Percentiles rank a stretch among this genome's conserved stretches.
Conservation (phyloP, 345 rosid species). For the Hypericum androsaemum region DNA sequence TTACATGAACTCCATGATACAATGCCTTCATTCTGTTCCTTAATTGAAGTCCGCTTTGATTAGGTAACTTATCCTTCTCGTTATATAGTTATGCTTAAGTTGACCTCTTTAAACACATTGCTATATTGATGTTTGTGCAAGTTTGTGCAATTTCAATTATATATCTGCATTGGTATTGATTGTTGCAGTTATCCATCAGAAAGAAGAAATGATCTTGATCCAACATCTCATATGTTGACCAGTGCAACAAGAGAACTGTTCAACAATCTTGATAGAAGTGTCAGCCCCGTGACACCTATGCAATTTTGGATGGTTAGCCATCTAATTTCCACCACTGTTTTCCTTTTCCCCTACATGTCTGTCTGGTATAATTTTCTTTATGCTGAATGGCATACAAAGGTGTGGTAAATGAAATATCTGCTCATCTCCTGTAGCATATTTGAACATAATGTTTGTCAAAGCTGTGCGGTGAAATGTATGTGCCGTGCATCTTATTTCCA, state of each 20-base stretch:
- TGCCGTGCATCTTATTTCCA: no score
- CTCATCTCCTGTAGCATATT: no score
- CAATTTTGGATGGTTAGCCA: conserved; percentile 92
- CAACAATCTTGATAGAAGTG: conserved; percentile 80
- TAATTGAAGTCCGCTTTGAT: conserved; percentile 81
- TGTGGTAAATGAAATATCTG: no score
- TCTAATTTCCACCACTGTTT: conserved; percentile 4
- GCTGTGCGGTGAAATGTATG: no score
- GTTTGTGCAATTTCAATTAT: conserved; percentile 9
- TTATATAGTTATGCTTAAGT: background rate
- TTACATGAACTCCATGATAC: conserved; percentile 96
- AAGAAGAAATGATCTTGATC: conserved; percentile 74
- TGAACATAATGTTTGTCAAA: no score
- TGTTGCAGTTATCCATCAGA: conserved; percentile 52
- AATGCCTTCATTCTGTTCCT: conserved; percentile 95
- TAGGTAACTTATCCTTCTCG: conserved; percentile 29
- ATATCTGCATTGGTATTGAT: conserved; percentile 11
- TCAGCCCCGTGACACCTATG: conserved; percentile 83
- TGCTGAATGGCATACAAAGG: background rate
- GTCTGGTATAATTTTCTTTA: no score
- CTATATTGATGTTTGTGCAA: conserved; percentile 3
- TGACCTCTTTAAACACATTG: background rate
- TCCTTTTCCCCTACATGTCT: background rate
- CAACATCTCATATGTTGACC: conserved; percentile 86
- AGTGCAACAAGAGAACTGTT: conserved; percentile 89